Evolutionary conservation across 306 rosid species (phyloP), one percentile per base, ranked within the genome.

Genomic region (Echinosophora koreensis): DNA sequence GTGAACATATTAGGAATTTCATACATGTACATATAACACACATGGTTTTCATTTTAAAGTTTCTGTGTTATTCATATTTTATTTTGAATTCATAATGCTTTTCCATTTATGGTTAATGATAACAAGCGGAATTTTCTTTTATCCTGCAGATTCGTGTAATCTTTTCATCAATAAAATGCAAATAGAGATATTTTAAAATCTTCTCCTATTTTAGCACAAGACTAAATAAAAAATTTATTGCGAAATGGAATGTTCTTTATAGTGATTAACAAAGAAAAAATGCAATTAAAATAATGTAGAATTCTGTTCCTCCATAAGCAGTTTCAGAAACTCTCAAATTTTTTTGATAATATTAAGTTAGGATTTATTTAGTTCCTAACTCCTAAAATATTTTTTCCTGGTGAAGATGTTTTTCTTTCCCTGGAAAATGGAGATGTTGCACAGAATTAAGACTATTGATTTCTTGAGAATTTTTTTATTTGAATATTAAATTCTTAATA

Each of bases 151-250:
- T 41, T 44, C 13, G 57, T 41, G 17, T 6, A 55, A 41, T 79
- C 49, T 52, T 73, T 32, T 74, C 62, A 65, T 64, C 56, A 10
- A 28, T 28, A 47, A 62, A 69, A 50, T 78, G 32, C 12, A 49
- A 38, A 13, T 13, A 17, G 35, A 12, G 22, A 16, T 62, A 62
- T 32, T 60, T 39, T 58, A 71, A 10, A 27, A 32, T 34, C 34
- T 32, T 69, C 18, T 39, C 8, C 17, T 51, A 28, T 17, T 60
- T 75, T 28, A 14, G 27, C 30, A 22, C 72, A 22, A 51, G 65
- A 38, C 34, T 17, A 73, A 60, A 47, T 59, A 10, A 32, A 60
- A 7, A 60, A 34, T 4, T 12, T 34, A 0, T 61, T 47, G 58
- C 17, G 17, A 78, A 41, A 42, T 54, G 58, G 37, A 61, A 38